Conservation (phyloP, 2,329 filamentous ascomycete genomes). For the Talaromyces rugulosus region DNA sequence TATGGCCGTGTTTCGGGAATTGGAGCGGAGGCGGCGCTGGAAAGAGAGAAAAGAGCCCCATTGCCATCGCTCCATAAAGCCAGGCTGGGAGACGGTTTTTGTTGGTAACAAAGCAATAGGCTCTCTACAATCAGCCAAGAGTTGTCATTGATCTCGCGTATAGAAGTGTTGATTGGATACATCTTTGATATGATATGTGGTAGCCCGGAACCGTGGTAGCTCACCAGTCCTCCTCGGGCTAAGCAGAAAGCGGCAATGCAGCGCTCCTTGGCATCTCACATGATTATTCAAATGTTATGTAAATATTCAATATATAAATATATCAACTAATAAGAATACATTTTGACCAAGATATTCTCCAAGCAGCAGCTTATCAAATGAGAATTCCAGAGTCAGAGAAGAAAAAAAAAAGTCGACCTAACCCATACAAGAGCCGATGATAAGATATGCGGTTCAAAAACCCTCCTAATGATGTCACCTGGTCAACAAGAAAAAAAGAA, state of each 20-base stretch:
- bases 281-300: neutral
- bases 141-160: neutral
- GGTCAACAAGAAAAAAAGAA: neutral
- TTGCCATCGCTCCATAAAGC: slow-evolving; percentile 3
- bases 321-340: neutral
- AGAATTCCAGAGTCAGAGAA: neutral
- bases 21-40: neutral
- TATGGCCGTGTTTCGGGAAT: neutral
- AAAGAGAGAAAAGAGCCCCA: slow-evolving; percentile 1
- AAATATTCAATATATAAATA: neutral
- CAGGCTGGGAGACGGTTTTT: neutral
- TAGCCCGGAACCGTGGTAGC: no score
- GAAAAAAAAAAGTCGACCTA: neutral
- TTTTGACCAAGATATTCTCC: neutral
- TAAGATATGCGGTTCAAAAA: neutral
- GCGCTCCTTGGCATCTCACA: no score
- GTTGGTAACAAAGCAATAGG: neutral
- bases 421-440: neutral
- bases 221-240: no score
- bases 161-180: slow-evolving; percentile 1
- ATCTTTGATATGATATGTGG: neutral
- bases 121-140: slow-evolving; percentile 2
- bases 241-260: no score
- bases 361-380: neutral
- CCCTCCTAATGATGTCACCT: neutral